Evolutionary conservation across 495 filamentous ascomycete species (phyloP), one percentile per base, ranked within the genome.

Genomic region (Cladorrhinum samala): DNA sequence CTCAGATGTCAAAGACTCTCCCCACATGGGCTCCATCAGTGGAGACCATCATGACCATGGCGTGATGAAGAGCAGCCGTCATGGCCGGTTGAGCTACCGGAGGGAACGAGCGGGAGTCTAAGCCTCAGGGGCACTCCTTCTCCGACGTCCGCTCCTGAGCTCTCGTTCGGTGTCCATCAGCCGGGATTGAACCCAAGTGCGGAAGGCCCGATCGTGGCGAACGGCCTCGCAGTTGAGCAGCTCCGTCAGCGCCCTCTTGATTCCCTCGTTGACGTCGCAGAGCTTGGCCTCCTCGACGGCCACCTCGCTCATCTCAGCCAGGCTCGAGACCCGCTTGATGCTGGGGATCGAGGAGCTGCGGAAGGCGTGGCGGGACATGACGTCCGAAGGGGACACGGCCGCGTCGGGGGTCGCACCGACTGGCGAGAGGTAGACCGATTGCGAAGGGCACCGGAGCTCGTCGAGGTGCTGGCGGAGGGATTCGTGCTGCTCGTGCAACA

Each of bases 121-220:
- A 20, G 57, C 30, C 37, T 63, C 64, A 1, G 67, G 60, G 2
- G 67, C 68, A 53, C 71, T 75, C 11, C 73, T 62, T 48, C 72
- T 60, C 50, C 73, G 60, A 30, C 74, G 61, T 3, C 73, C 71
- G 37, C 68, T 71, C 41, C 74, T 68, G 36, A 86, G 67, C 59
- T 85, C 80, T 50, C 69, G 75, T 60, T 86, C 83, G 37, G 79
- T 77, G 59, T 85, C 80, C 77, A 85, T 82, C 21, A 86, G 67
- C 20, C 81, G 70, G 7, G 71, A 71, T 61, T 85, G 82, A 2
- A 85, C 77, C 83, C 82, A 85, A 8, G 69, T 75, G 33, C 83
- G 72, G 61, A 82, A 80, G 19, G 69, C 69, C n/a, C 64, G 61
- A 61, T 85, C 81, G 9, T 59, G 58, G 19, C 76, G 72, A 9